Evolutionary conservation across 2,329 filamentous ascomycete species (phyloP).

Genomic region (Graphilbum fragrans): DNA sequence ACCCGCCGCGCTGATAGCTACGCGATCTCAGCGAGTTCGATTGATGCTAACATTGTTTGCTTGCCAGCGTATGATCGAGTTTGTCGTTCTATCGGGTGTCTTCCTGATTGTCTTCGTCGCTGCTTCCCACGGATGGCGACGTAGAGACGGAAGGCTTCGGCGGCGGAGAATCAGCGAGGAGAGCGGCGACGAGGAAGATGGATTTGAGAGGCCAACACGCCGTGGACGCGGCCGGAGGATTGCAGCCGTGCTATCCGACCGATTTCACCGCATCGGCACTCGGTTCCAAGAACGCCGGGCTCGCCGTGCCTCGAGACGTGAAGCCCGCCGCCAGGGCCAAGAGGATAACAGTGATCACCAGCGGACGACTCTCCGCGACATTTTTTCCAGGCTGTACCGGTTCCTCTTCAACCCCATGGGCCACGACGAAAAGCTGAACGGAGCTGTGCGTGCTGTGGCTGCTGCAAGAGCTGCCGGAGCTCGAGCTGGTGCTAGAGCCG

Average conservation of each 20-base stretch:
- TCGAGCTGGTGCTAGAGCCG: not conserved
- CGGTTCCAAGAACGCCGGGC: constrained; percentile 13
- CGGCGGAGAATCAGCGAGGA: no score
- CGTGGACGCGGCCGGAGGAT: not conserved
- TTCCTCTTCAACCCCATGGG: constrained; percentile 2
- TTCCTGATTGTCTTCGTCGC: not conserved
- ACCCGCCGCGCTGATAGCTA: no score
- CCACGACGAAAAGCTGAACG: not conserved
- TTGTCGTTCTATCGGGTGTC: not conserved
- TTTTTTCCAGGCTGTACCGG: constrained; percentile 15
- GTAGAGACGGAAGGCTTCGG: not conserved
- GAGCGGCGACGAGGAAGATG: no score
- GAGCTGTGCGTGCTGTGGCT: not conserved
- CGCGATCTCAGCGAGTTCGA: no score
- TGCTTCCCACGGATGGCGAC: not conserved
- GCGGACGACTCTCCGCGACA: constrained; percentile 15
- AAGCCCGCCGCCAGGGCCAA: constrained; percentile 9
- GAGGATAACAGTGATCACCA: constrained; percentile 5
- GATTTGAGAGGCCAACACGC: no score
- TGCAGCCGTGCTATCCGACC: not conserved
- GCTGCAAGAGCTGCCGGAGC: not conserved
- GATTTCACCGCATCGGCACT: not conserved
- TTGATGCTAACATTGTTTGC: not conserved
- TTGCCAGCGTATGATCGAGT: not conserved
- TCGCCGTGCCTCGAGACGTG: constrained; percentile 14